Conservation (phyloP, 78 protist genomes). For the Protostelium mycophagum region DNA sequence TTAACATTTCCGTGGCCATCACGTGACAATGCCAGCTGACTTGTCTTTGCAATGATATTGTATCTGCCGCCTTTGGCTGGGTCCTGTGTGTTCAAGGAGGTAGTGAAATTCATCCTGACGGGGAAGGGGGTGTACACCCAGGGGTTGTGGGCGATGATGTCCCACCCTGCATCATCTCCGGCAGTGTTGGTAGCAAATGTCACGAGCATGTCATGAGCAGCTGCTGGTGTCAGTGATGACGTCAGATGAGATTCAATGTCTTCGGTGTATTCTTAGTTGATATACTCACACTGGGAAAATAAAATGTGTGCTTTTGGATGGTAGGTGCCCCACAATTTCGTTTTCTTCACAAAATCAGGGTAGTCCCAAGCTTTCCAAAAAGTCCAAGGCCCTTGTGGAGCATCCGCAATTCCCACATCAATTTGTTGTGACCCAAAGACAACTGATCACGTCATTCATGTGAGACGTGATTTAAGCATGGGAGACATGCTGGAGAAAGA, state of each 20-base stretch:
- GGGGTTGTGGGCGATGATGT: not conserved
- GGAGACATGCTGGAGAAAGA: not conserved
- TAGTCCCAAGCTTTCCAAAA: not conserved
- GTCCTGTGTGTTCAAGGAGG: not conserved
- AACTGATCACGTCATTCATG: not conserved
- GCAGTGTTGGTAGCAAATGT: not conserved
- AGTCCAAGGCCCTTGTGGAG: not conserved
- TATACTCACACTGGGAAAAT: not conserved
- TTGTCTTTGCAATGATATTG: not conserved
- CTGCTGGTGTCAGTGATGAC: not conserved
- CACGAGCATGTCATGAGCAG: not conserved
- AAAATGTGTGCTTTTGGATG: not conserved
- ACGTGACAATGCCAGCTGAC: too few relatives aligned
- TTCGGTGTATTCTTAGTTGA: too few relatives aligned
- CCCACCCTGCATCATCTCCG: not conserved
- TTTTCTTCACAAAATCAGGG: not conserved
- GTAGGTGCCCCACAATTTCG: not conserved
- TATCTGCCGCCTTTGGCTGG: not conserved
- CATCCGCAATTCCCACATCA: not conserved
- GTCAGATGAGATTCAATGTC: not conserved
- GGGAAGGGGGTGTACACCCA: not conserved
- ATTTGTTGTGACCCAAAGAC: not conserved
- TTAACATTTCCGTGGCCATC: too few relatives aligned
- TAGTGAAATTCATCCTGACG: not conserved
- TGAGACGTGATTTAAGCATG: too few relatives aligned